Evolutionary conservation across 768 basidiomycete species (phyloP).

Genomic region (Amanita jacksonii): DNA sequence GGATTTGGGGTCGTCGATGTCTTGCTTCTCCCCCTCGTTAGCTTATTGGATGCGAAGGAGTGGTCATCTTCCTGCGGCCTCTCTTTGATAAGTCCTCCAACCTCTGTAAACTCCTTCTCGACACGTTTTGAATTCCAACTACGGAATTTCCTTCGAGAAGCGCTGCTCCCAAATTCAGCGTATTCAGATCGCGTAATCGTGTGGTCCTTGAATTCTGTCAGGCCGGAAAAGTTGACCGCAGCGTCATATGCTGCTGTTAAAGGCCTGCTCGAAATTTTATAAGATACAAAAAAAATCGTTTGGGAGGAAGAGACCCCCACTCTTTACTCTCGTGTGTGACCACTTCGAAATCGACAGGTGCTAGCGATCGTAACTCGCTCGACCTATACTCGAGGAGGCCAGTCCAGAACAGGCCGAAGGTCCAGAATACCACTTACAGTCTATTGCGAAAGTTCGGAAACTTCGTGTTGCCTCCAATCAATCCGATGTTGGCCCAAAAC

Average conservation of each 20-base stretch:
- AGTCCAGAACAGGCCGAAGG: not conserved
- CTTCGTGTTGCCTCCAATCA: conserved; percentile 77
- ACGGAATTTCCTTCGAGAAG: conserved; percentile 65
- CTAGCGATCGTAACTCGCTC: conserved; percentile 66
- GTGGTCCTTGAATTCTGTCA: conserved; percentile 37
- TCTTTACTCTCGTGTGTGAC: conserved; percentile 60
- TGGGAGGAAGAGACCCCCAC: conserved; percentile 50
- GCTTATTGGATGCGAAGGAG: conserved; percentile 15
- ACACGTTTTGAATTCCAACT: conserved; percentile 41
- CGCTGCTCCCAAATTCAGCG: conserved; percentile 69
- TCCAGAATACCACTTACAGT: conserved; percentile 45
- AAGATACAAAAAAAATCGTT: conserved; percentile 3
- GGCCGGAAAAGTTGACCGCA: conserved; percentile 47
- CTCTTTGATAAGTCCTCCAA: conserved; percentile 17
- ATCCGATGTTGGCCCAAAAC: conserved; percentile 92
- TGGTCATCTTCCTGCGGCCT: conserved; percentile 27
- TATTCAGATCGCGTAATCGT: conserved; percentile 79
- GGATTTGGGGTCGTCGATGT: not conserved
- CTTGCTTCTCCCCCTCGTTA: conserved; percentile 17
- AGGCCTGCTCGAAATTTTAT: conserved; percentile 35
- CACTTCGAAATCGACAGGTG: conserved; percentile 76
- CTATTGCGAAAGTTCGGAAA: conserved; percentile 66
- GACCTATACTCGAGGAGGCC: conserved; percentile 33
- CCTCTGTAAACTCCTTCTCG: conserved; percentile 26
- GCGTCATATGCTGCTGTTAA: conserved; percentile 56